Evolutionary conservation across 2,329 filamentous ascomycete species (phyloP), one percentile per base, ranked within the genome.

Genomic region (Scedosporium apiospermum): DNA sequence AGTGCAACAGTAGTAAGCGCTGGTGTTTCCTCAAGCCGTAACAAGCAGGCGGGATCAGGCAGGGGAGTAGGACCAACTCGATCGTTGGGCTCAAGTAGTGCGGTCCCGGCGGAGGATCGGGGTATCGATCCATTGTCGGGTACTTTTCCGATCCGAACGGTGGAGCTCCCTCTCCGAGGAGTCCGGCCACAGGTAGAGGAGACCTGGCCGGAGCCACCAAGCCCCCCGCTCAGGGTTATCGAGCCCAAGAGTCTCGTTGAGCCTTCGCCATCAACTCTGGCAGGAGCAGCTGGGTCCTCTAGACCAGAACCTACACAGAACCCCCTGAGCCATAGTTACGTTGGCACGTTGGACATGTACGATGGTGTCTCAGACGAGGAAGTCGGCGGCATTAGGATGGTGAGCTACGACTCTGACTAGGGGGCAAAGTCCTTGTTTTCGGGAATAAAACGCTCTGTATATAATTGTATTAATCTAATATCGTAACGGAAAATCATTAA

Each of bases 401-500:
- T 61, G 27, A 61, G 60, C 46, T 61, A 61, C 49, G 60, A 61
- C 34, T 61, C 60, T 14, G 49, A 57, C 30, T 61, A 49, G 42
- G 5, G 12, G 18, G 2, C 26, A 23, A 14, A 57, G 26, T 18
- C n/a, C 51, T 27, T 27, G 26, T 14, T 12, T 26, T 57, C 18
- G 12, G 23, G 18, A 23, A 10, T 57, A 21, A 26, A 58, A 12
- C 7, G 27, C 18, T 58, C 18, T 60, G 26, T 60, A 57, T 10
- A 27, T 57, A 57, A 16, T 6, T 57, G 14, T 57, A 21, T 30
- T 57, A 16, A 23, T 57, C 14, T 26, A 26, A 21, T 57, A 21
- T 44, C 30, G 21, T 46, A 34, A 34, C 30, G 9, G 6, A 34
- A 34, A 9, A 34, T 34, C 30, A 34, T 34, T 34, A 10, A 34